Conservation (phyloP, 2,329 filamentous ascomycete species). For the Pseudogymnoascus sp. region DNA sequence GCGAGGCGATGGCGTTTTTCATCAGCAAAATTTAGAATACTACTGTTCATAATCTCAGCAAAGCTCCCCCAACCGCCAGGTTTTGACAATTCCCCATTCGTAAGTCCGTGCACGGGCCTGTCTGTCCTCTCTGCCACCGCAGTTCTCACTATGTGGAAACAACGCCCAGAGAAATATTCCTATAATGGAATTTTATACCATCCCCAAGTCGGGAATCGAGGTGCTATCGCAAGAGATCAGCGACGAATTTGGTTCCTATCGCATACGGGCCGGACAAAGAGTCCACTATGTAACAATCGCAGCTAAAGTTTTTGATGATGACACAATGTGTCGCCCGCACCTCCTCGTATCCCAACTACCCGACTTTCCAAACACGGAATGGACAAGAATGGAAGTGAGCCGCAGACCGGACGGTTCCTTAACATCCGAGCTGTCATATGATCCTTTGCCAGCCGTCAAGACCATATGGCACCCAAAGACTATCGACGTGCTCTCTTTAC, state of each 20-base stretch:
- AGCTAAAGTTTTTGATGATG: neutral
- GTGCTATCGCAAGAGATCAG: neutral
- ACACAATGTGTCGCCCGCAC: neutral
- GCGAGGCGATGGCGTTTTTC: neutral
- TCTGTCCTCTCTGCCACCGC: neutral
- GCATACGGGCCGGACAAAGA: neutral
- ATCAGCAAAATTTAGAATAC: neutral
- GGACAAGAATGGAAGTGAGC: slow-evolving; percentile 5
- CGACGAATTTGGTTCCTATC: neutral
- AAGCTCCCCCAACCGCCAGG: neutral
- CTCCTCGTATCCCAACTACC: slow-evolving; percentile 8
- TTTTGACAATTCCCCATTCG: neutral
- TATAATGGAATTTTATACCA: neutral
- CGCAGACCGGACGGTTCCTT: slow-evolving; percentile 9
- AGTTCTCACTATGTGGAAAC: neutral
- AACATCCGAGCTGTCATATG: slow-evolving; percentile 7
- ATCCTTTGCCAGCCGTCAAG: slow-evolving; percentile 10
- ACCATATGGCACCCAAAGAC: slow-evolving; percentile 12
- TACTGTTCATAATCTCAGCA: slow-evolving; percentile 1
- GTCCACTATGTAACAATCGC: neutral
- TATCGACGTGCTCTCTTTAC: slow-evolving; percentile 12
- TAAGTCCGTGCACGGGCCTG: neutral
- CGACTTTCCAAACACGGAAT: slow-evolving; percentile 2
- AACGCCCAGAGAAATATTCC: neutral
- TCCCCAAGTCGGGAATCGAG: neutral